Conservation (phyloP, 495 filamentous ascomycete genomes). For the Neurospora sp. region DNA sequence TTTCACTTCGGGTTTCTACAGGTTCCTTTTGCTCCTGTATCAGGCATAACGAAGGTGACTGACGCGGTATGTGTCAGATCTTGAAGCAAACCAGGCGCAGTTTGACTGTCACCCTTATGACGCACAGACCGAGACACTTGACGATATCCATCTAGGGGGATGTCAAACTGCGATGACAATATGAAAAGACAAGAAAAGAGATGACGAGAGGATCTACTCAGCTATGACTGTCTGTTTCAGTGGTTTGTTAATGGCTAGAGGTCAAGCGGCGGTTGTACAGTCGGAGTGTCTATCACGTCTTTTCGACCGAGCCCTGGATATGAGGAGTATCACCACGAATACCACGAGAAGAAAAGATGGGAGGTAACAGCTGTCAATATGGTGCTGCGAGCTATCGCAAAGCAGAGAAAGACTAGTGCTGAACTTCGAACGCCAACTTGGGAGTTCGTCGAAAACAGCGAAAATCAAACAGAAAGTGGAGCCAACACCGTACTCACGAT, state of each 20-base stretch:
- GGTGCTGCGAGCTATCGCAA: no score
- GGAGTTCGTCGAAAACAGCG: no score
- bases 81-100: background rate
- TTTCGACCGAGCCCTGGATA: background rate
- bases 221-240: background rate
- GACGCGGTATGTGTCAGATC: background rate
- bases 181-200: accelerated
- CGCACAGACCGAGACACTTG: background rate
- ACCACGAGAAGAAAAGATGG: accelerated
- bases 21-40: background rate
- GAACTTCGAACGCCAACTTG: no score
- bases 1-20: background rate
- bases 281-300: background rate
- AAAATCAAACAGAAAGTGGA: no score
- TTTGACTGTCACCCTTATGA: background rate
- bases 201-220: background rate
- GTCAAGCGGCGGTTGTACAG: background rate
- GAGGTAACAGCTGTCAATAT: background rate
- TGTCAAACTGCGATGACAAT: background rate
- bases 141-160: background rate
- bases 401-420: no score
- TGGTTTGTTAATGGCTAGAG: background rate
- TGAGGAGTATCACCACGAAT: background rate
- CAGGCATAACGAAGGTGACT: background rate
- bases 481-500: no score